Evolutionary conservation across 2,329 filamentous ascomycete species (phyloP).

Genomic region (Bretziella fagacearum): DNA sequence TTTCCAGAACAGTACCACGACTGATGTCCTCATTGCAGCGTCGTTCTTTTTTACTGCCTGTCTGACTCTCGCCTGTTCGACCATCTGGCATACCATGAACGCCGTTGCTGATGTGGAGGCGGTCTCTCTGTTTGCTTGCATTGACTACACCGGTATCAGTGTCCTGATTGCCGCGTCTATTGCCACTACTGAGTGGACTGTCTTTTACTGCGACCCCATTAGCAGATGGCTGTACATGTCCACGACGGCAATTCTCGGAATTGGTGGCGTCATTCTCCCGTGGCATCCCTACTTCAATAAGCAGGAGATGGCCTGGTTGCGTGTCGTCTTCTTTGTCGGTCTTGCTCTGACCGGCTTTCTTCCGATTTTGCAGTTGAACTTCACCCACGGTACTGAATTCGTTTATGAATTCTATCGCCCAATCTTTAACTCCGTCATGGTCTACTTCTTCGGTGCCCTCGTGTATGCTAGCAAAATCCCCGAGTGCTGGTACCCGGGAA

Average conservation of each 20-base stretch:
- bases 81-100: slow-evolving; percentile 98
- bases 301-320: slow-evolving; percentile 77
- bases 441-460: slow-evolving; percentile 70
- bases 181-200: slow-evolving; percentile 95
- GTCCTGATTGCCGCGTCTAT: slow-evolving; percentile 89
- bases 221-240: slow-evolving; percentile 77
- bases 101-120: slow-evolving; percentile 78
- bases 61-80: slow-evolving; percentile 88
- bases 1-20: slow-evolving; percentile 71
- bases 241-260: slow-evolving; percentile 61
- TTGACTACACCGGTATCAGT: slow-evolving; percentile 96
- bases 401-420: slow-evolving; percentile 81
- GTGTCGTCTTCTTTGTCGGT: slow-evolving; percentile 80
- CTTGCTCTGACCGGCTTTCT: slow-evolving; percentile 79
- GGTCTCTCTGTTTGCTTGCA: slow-evolving; percentile 89
- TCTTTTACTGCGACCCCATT: slow-evolving; percentile 90
- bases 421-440: slow-evolving; percentile 66
- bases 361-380: slow-evolving; percentile 67
- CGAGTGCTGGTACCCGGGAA: slow-evolving; percentile 80
- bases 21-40: slow-evolving; percentile 78
- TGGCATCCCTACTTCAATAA: slow-evolving; percentile 96
- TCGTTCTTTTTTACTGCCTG: slow-evolving; percentile 93
- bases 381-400: slow-evolving; percentile 61
- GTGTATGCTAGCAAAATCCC: slow-evolving; percentile 87
- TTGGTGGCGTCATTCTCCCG: slow-evolving; percentile 77